These are phyloP conservation scores for Phytophthora sp. DNA, from an alignment of 352 stramenopile genomes.

Conservation along the genomic window DNA sequence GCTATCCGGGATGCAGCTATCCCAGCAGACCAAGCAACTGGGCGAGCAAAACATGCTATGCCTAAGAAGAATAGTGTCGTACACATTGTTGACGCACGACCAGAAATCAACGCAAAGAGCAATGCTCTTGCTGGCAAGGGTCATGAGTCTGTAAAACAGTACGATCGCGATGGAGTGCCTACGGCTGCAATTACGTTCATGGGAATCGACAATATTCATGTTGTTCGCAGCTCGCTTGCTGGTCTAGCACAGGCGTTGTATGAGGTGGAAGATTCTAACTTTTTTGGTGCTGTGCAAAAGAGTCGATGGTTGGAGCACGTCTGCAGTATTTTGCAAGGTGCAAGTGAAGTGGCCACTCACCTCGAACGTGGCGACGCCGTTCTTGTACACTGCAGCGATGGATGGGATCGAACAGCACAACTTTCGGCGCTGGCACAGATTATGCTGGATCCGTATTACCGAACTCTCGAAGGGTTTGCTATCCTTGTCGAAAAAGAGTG, in stretches of 20 bases:
- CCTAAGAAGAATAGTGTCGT: conserved; percentile 80
- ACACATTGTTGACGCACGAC: conserved; percentile 91
- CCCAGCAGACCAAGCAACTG: conserved; percentile 41
- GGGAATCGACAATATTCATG: conserved; percentile 90
- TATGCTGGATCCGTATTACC: conserved; percentile 87
- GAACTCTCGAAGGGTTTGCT: conserved; percentile 80
- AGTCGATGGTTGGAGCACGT: conserved; percentile 87
- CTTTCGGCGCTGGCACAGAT: conserved; percentile 76
- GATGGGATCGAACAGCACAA: conserved; percentile 86
- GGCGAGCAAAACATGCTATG: conserved; percentile 16
- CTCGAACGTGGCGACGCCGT: conserved; percentile 79
- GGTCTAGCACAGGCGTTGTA: conserved; percentile 77
- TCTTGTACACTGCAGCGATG: conserved; percentile 86
- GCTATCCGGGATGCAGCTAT: conserved; percentile 84
- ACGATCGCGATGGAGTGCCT: conserved; percentile 73
- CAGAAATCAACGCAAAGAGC: conserved; percentile 91
- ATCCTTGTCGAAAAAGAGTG: conserved; percentile 89
- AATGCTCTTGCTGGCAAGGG: conserved; percentile 92
- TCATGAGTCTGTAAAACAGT: conserved; percentile 89
- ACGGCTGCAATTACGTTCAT: conserved; percentile 87
- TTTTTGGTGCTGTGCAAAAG: conserved; percentile 86
- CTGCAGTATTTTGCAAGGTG: conserved; percentile 76
- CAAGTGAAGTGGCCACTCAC: conserved; percentile 74
- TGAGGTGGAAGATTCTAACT: conserved; percentile 87
- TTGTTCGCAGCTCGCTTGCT: conserved; percentile 77